Base-by-base conservation (phyloP, 345 rosid species). In the Geranium rotundifolium region DNA sequence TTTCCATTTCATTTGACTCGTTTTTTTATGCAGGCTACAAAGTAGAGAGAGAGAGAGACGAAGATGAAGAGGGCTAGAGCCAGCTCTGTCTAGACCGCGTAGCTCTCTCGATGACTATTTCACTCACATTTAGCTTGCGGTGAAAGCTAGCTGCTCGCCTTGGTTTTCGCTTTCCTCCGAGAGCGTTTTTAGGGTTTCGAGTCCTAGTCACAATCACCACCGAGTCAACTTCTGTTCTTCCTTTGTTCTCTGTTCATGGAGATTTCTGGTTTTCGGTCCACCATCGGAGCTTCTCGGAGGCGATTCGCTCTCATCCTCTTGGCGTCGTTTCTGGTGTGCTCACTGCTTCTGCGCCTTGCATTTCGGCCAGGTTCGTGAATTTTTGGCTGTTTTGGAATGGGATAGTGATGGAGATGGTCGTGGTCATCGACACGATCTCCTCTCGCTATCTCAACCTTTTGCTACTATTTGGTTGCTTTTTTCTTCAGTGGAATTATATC, bases 391-490 rank as follows among this genome's bases (percentile, higher is more conserved):
- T 41, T 41, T n/a, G n/a, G 50, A 41, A 41, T 41, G 10, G 50
- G 50, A 41, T 41, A 12, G 50, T 12, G 50, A 41, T 12, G 50
- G 50, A 12, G 9, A 41, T 41, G 50, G 50, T 34, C 41, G 41
- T 8, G 41, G 41, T 3, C 5, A 34, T 34, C 5, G 41, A 4
- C 41, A 34, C n/a, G n/a, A n/a, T n/a, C n/a, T 34, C 41, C 5
- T 34, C 41, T 34, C 8, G 50, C 1, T 41, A 1, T 41, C 50
- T 41, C 57, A 12, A 31, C 20, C 10, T 63, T 8, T 72, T 63
- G 58, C 60, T 62, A 14, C 54, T 60, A 39, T 52, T 20, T 65
- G 20, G 3, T 58, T 66, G 20, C 58, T 61, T 59, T 70, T 52
- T 7, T 31, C 60, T 54, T 62, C 39, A 27, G 23, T 57, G 54